Conservation (phyloP, 1,284 basidiomycete genomes). For the Neonothopanus nambi region DNA sequence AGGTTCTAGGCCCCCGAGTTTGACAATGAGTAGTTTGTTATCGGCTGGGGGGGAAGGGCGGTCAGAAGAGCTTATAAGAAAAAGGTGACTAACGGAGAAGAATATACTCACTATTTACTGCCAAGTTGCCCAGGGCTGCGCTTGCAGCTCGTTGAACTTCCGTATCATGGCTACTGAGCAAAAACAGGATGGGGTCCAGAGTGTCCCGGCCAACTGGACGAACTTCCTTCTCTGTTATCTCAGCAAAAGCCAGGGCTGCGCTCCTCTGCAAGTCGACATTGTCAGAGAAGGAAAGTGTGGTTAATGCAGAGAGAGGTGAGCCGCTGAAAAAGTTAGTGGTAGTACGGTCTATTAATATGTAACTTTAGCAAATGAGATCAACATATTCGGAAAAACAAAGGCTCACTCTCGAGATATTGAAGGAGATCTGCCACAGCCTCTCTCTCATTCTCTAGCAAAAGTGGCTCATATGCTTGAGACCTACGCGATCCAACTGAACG, state of each 20-base stretch:
- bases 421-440: slow-evolving; percentile 98
- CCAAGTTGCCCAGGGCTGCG: slow-evolving; percentile 97
- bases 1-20: slow-evolving; percentile 96
- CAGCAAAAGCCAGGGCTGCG: slow-evolving; percentile 97
- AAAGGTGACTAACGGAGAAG: slow-evolving; percentile 17
- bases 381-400: slow-evolving; percentile 9
- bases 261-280: slow-evolving; percentile 99
- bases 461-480: slow-evolving; percentile 89
- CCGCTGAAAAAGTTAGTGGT: slow-evolving; percentile 97
- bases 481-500: slow-evolving; percentile 72
- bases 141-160: slow-evolving; percentile 98
- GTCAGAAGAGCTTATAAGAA: slow-evolving; percentile 19
- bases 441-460: slow-evolving; percentile 96
- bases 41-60: slow-evolving; percentile 63
- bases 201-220: slow-evolving; percentile 96
- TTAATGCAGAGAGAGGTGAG: slow-evolving; percentile 89
- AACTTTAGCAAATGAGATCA: slow-evolving; percentile 18
- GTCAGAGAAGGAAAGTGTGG: slow-evolving; percentile 97
- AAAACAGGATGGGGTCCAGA: slow-evolving; percentile 96
- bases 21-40: slow-evolving; percentile 99
- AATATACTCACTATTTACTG: slow-evolving; percentile 87
- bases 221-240: slow-evolving; percentile 99
- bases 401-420: slow-evolving; percentile 95
- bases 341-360: slow-evolving; percentile 70
- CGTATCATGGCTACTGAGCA: slow-evolving; percentile 96